Percentiles rank a stretch among this genome's conserved stretches.
These are phyloP conservation scores for Picea glauca DNA, from an alignment of 75 land plant species.

Conservation along the genomic window DNA sequence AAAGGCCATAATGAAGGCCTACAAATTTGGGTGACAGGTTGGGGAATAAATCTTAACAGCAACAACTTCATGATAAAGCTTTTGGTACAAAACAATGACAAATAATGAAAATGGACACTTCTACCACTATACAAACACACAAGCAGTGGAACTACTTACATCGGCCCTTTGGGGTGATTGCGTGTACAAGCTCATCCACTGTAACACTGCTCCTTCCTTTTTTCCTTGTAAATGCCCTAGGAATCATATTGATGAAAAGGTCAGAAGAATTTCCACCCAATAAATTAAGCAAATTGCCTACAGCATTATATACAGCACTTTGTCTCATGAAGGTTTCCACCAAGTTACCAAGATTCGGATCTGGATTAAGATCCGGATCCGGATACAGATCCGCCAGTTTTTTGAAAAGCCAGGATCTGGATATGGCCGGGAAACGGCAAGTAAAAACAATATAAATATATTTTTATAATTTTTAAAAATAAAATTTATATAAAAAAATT, in stretches of 20 bases:
- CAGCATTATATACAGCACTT: no score
- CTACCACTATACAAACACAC: not conserved
- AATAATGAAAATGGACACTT: not conserved
- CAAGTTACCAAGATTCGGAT: no score
- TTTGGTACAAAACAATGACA: not conserved
- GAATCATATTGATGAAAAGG: not conserved
- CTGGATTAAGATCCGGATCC: no score
- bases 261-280: not conserved
- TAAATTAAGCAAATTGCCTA: no score
- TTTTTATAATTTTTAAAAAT: no score
- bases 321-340: no score
- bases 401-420: no score
- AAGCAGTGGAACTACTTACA: conserved; percentile 33
- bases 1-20: not conserved
- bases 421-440: no score
- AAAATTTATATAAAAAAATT: no score
- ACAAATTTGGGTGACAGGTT: not conserved
- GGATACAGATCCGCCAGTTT: no score
- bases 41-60: not conserved
- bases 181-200: conserved; percentile 83
- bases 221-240: conserved; percentile 73
- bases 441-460: no score
- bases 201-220: conserved; percentile 84
- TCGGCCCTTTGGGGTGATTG: conserved; percentile 90
- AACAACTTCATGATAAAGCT: no score